Percentiles rank a stretch among this genome's conserved stretches.
Conservation (phyloP, 441 rosid species). For the Gossypium aridum region DNA sequence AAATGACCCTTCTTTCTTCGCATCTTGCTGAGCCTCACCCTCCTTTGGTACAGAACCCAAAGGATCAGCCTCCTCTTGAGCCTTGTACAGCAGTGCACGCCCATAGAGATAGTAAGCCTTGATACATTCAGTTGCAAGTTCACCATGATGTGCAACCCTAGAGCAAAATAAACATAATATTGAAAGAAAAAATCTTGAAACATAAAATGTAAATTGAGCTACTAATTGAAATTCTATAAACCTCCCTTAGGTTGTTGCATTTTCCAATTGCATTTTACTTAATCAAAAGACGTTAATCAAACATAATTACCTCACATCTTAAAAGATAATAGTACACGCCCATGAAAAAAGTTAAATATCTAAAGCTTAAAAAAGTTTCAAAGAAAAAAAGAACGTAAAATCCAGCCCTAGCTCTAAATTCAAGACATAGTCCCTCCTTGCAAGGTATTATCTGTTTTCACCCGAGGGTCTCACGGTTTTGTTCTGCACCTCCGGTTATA, state of each 20-base stretch:
- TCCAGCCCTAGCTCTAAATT: constrained; percentile 1
- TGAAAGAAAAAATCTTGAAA: background rate
- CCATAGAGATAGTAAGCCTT: constrained; percentile 76
- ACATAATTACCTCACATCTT: background rate
- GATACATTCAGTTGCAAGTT: constrained; percentile 62
- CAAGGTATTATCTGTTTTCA: no score
- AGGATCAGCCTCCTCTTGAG: constrained; percentile 94
- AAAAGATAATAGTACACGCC: background rate
- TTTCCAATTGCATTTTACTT: background rate
- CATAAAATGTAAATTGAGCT: background rate
- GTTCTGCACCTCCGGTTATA: background rate
- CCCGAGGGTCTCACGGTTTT: no score
- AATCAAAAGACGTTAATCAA: background rate
- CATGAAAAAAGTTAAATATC: background rate
- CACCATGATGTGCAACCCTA: constrained; percentile 78
- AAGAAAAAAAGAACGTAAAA: background rate
- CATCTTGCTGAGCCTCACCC: constrained; percentile 27
- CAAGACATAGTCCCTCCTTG: no score
- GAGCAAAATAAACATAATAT: background rate
- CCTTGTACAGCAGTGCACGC: constrained; percentile 72
- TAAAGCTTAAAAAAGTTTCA: background rate
- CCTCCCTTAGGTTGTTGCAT: background rate
- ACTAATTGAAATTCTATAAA: background rate
- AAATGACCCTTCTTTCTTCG: constrained; percentile 37
- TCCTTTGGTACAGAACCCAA: constrained; percentile 70